Percentiles rank a stretch among this genome's conserved stretches.
Conservation (phyloP, 345 rosid species). For the Linum usitatissimum region DNA sequence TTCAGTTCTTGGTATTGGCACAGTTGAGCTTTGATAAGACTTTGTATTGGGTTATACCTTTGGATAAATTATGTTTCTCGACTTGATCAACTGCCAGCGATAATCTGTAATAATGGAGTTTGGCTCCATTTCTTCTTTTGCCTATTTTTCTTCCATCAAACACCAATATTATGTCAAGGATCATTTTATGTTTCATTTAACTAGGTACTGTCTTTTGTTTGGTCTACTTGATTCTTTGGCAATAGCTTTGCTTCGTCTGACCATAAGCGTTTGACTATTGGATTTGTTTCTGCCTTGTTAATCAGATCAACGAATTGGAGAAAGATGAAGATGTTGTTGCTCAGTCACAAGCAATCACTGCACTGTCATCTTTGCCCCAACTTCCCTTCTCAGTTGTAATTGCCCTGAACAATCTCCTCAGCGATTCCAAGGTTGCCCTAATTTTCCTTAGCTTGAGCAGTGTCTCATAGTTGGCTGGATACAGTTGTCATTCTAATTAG, state of each 20-base stretch:
- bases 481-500: not conserved
- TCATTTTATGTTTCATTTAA: not conserved
- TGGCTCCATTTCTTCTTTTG: too few relatives aligned
- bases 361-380: constrained; percentile 63
- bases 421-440: constrained; percentile 61
- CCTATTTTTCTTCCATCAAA: too few relatives aligned
- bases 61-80: too few relatives aligned
- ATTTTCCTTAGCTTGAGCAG: constrained; percentile 10
- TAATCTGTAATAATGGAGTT: too few relatives aligned
- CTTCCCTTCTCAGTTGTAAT: constrained; percentile 65
- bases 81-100: too few relatives aligned
- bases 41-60: too few relatives aligned
- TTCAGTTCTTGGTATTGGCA: too few relatives aligned
- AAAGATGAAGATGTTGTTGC: constrained; percentile 97
- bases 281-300: constrained; percentile 3
- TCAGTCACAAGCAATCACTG: constrained; percentile 76
- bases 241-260: not conserved
- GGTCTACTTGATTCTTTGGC: not conserved
- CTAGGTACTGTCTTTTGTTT: not conserved
- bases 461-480: constrained; percentile 2
- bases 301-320: constrained; percentile 85
- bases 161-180: too few relatives aligned
- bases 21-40: too few relatives aligned
- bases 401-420: constrained; percentile 67
- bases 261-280: not conserved